Percentiles rank a stretch among this genome's conserved stretches.
Conservation (phyloP, 2,329 filamentous ascomycete species). For the Aureobasidium sp. region DNA sequence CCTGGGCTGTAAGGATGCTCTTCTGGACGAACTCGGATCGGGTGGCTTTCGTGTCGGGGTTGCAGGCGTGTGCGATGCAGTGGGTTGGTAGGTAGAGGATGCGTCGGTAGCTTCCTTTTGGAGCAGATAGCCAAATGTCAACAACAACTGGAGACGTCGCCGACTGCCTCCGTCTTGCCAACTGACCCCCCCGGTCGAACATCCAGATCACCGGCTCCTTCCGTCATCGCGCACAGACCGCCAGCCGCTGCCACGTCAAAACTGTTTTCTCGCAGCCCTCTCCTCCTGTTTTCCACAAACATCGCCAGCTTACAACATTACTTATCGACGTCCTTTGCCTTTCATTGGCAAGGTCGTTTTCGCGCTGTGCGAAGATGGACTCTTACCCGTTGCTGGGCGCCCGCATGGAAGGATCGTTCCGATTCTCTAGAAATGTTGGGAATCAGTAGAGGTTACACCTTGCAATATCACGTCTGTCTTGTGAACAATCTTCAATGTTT, state of each 20-base stretch:
- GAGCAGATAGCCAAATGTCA: not conserved
- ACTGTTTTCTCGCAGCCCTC: slow-evolving; percentile 21
- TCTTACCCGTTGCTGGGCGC: slow-evolving; percentile 61
- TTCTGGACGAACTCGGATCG: not conserved
- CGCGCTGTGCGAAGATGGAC: slow-evolving; percentile 58
- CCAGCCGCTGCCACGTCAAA: slow-evolving; percentile 2
- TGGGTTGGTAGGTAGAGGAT: slow-evolving; percentile 9
- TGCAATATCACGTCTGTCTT: not conserved
- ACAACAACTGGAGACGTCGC: slow-evolving; percentile 18
- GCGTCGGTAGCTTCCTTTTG: not conserved
- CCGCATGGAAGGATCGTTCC: slow-evolving; percentile 56
- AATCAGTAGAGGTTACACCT: slow-evolving; percentile 64
- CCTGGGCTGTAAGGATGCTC: not conserved
- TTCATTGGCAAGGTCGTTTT: slow-evolving; percentile 51
- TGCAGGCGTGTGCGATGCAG: not conserved
- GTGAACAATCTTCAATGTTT: not conserved
- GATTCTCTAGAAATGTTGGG: slow-evolving; percentile 55
- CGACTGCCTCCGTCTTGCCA: slow-evolving; percentile 10
- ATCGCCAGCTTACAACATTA: slow-evolving; percentile 52
- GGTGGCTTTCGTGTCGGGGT: slow-evolving; percentile 1
- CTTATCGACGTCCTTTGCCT: slow-evolving; percentile 46
- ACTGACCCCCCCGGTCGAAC: not conserved
- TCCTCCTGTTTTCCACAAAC: slow-evolving; percentile 33
- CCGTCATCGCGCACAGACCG: slow-evolving; percentile 11
- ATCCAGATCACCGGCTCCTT: slow-evolving; percentile 4